Evolutionary conservation across 1,284 basidiomycete genomes (phyloP).

Genomic region (Apiotrichum sp.): DNA sequence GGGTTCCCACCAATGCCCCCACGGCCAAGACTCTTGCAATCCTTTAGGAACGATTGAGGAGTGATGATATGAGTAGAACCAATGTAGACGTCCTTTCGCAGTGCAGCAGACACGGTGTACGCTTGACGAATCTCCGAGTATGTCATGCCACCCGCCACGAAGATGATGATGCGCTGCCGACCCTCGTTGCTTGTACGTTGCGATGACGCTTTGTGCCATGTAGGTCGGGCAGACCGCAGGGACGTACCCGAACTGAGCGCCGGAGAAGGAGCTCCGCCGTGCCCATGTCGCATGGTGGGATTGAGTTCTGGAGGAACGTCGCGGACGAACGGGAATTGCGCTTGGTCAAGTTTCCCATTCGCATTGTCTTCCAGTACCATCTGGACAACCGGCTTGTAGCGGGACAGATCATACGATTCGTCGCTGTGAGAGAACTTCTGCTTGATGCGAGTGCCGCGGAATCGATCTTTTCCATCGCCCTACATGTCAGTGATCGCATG

Average conservation of each 20-base stretch:
- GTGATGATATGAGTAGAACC: conserved; percentile 86
- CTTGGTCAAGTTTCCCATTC: conserved; percentile 66
- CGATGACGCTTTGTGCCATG: conserved; percentile 62
- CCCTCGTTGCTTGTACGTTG: conserved; percentile 46
- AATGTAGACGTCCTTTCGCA: conserved; percentile 86
- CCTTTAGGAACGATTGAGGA: conserved; percentile 76
- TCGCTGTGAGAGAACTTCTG: conserved; percentile 62
- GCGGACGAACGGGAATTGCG: conserved; percentile 82
- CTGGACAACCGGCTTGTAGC: conserved; percentile 81
- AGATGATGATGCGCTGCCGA: conserved; percentile 79
- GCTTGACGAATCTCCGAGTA: conserved; percentile 89
- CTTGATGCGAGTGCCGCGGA: conserved; percentile 72
- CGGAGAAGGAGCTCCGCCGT: conserved; percentile 3
- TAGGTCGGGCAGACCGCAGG: conserved; percentile 68
- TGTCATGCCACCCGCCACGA: conserved; percentile 92
- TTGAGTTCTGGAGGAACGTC: conserved; percentile 63
- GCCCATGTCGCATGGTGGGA: neutral
- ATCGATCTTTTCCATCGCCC: conserved; percentile 41
- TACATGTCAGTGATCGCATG: neutral
- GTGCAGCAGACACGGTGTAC: conserved; percentile 66
- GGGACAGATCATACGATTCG: conserved; percentile 91
- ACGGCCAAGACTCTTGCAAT: conserved; percentile 76
- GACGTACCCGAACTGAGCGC: conserved; percentile 46
- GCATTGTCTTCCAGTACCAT: conserved; percentile 86
- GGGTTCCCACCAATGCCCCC: conserved; percentile 60